phyloP scores from a whole-genome alignment of 352 stramenopile genomes.

The Globisporangium irregulare region DNA sequence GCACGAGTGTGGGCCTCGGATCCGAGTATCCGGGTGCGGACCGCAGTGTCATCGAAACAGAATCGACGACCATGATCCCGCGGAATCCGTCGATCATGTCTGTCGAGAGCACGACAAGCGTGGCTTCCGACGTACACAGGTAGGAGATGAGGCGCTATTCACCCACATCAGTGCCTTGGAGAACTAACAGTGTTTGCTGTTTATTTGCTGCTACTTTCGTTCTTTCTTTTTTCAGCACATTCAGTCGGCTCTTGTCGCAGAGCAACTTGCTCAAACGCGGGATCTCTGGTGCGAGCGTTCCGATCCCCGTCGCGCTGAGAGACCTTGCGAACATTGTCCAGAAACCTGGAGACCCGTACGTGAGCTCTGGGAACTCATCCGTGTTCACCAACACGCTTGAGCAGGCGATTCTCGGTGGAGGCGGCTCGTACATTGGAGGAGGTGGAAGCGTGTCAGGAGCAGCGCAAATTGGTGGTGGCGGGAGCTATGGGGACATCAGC shows the following conservation, averaged over 20 bases:
- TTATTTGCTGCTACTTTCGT: background rate
- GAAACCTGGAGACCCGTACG: conserved; percentile 46
- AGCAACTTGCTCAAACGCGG: conserved; percentile 56
- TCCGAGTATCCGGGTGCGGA: conserved; percentile 10
- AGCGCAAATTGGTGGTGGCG: conserved; percentile 17
- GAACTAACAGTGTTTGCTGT: conserved; percentile 1
- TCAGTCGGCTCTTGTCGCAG: conserved; percentile 61
- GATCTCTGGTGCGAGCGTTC: conserved; percentile 25
- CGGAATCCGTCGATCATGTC: conserved; percentile 27
- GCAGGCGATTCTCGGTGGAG: conserved; percentile 59
- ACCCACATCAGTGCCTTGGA: background rate
- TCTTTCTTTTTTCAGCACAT: conserved; percentile 28
- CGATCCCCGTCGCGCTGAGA: conserved; percentile 21
- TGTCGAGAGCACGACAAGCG: conserved; percentile 36
- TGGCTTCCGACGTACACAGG: conserved; percentile 26
- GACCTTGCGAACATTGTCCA: conserved; percentile 30
- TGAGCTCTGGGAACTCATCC: conserved; percentile 28
- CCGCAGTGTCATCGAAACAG: conserved; percentile 19
- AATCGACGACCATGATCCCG: conserved; percentile 20
- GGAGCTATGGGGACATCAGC: conserved; percentile 35
- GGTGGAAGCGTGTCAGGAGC: conserved; percentile 4
- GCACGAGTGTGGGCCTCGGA: conserved; percentile 11
- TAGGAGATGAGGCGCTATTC: background rate
- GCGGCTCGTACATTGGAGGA: conserved; percentile 15
- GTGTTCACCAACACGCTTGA: conserved; percentile 58